phyloP scores from a whole-genome alignment of 225 moss, liverwort and hornwort genomes.

The Pseudisothecium myosuroides region DNA sequence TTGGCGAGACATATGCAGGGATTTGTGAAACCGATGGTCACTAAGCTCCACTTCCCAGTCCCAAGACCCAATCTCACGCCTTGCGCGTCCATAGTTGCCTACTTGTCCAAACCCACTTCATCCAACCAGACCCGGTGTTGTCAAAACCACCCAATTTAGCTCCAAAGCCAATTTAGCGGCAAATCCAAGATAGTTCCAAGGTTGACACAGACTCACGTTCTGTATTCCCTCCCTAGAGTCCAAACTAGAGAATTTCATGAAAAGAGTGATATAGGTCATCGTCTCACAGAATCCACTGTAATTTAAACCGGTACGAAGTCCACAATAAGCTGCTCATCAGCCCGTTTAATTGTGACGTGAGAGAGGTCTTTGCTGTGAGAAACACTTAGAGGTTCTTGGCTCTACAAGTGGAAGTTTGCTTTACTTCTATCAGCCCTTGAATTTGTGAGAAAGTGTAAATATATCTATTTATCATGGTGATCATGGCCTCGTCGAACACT shows the following conservation, averaged over 20 bases:
- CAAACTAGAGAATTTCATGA: conserved; percentile 7
- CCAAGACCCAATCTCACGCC: conserved; percentile 11
- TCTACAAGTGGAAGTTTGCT: conserved; percentile 1
- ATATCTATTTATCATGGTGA: conserved; percentile 8
- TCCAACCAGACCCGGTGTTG: conserved; percentile 47
- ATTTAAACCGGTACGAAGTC: not conserved
- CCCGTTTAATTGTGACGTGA: not conserved
- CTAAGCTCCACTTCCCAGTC: conserved; percentile 6
- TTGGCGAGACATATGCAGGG: conserved; percentile 31
- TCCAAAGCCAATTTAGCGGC: conserved; percentile 4
- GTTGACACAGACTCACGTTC: not conserved
- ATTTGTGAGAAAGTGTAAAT: not conserved
- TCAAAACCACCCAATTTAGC: conserved; percentile 35
- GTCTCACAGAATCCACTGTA: not conserved
- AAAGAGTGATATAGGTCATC: not conserved
- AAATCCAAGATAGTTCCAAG: not conserved
- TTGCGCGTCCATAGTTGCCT: conserved; percentile 20
- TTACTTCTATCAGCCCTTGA: not conserved
- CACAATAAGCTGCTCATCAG: not conserved
- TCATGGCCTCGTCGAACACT: conserved; percentile 16
- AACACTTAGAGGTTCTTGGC: conserved; percentile 5
- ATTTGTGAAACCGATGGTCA: conserved; percentile 35
- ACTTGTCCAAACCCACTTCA: conserved; percentile 15
- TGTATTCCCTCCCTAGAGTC: not conserved
- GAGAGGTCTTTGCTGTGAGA: not conserved